These are phyloP conservation scores for Colletotrichum sp. DNA, from an alignment of 2,329 filamentous ascomycete genomes.

Conservation along the genomic window DNA sequence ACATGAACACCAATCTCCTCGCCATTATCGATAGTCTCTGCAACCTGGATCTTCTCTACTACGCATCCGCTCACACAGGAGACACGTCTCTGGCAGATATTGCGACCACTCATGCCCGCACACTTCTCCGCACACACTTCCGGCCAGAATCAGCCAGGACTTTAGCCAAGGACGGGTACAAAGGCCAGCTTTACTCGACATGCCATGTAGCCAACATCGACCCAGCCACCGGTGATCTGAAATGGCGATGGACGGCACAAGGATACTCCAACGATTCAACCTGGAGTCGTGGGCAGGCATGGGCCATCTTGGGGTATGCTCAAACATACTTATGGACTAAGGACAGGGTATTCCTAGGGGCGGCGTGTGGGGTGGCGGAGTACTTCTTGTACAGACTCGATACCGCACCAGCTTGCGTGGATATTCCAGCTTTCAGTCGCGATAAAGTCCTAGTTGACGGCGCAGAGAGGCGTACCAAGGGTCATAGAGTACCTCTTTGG, in stretches of 20 bases:
- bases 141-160: slow-evolving; percentile 28
- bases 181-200: slow-evolving; percentile 30
- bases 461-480: neutral
- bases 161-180: slow-evolving; percentile 19
- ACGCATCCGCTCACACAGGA: slow-evolving; percentile 36
- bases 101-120: slow-evolving; percentile 42
- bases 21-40: slow-evolving; percentile 48
- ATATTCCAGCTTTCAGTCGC: slow-evolving; percentile 14
- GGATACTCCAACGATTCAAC: slow-evolving; percentile 48
- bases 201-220: slow-evolving; percentile 52
- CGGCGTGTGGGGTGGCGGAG: slow-evolving; percentile 46
- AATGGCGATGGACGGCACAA: slow-evolving; percentile 47
- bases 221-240: slow-evolving; percentile 39
- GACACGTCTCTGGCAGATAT: slow-evolving; percentile 32
- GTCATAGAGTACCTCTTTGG: slow-evolving; percentile 35
- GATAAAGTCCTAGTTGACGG: neutral
- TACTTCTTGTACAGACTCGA: slow-evolving; percentile 49
- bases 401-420: slow-evolving; percentile 24
- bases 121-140: slow-evolving; percentile 41
- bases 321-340: slow-evolving; percentile 54
- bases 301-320: slow-evolving; percentile 52
- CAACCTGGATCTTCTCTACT: slow-evolving; percentile 43
- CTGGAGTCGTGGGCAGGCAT: slow-evolving; percentile 54
- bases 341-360: slow-evolving; percentile 41
- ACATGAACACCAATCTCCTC: slow-evolving; percentile 33